Conservation (phyloP, 352 stramenopile genomes). For the Pythium apleroticum region DNA sequence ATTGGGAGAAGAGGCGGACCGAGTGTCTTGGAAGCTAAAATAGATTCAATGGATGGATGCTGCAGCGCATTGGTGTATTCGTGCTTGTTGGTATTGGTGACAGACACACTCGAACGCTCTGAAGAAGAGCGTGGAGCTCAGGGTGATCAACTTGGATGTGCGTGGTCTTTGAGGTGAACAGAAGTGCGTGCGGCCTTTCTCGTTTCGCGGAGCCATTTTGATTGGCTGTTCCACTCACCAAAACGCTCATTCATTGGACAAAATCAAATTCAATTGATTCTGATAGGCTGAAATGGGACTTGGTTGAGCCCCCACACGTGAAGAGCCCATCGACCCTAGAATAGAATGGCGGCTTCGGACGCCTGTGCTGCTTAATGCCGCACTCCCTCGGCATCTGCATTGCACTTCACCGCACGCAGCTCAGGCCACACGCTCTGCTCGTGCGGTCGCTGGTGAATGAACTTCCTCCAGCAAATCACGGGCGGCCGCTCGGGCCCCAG, state of each 20-base stretch:
- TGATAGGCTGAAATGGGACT: neutral
- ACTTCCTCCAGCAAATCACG: slow-evolving; percentile 21
- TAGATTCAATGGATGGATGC: neutral
- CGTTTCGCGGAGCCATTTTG: neutral
- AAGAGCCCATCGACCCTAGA: neutral
- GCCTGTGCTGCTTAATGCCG: neutral
- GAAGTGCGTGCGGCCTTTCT: neutral
- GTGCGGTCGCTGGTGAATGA: slow-evolving; percentile 8
- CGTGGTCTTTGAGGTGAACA: too few relatives aligned
- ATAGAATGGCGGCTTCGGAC: neutral
- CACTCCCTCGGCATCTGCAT: neutral
- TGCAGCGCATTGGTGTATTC: neutral
- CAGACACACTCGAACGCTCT: too few relatives aligned
- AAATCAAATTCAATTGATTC: neutral
- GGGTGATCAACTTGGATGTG: too few relatives aligned
- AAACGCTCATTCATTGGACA: too few relatives aligned
- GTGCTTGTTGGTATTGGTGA: too few relatives aligned
- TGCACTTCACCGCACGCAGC: neutral
- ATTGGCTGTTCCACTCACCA: too few relatives aligned
- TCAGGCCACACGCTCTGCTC: neutral
- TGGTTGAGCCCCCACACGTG: neutral
- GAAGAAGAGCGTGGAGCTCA: too few relatives aligned
- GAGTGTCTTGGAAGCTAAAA: neutral
- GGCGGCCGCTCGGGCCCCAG: neutral
- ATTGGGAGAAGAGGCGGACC: neutral